Evolutionary conservation across 805 yeast species (phyloP).

Genomic region (Ogataea haglerorum): DNA sequence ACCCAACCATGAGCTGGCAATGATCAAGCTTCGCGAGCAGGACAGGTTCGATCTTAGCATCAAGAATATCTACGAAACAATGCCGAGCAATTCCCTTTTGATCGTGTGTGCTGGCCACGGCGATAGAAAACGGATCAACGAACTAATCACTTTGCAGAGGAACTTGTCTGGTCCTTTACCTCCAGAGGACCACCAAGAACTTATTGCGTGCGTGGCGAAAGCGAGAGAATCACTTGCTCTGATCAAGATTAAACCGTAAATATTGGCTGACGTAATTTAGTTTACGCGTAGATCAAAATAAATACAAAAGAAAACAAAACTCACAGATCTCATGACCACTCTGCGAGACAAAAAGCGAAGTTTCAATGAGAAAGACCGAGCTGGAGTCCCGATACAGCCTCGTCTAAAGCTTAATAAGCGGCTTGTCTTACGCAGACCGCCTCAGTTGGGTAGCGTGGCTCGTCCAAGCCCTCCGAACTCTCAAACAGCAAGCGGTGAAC

Average conservation of each 20-base stretch:
- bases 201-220: conserved; percentile 7
- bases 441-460: conserved; percentile 13
- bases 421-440: conserved; percentile 20
- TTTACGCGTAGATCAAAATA: conserved; percentile 6
- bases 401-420: conserved; percentile 15
- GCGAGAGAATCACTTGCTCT: conserved; percentile 65
- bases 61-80: conserved; percentile 41
- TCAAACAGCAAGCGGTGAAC: conserved; percentile 3
- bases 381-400: conserved; percentile 6
- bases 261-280: conserved; percentile 2
- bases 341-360: conserved; percentile 15
- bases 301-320: conserved; percentile 5
- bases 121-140: conserved; percentile 27
- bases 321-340: conserved; percentile 7
- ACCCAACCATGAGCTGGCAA: conserved; percentile 43
- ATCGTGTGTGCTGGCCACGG: conserved; percentile 64
- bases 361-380: conserved; percentile 14
- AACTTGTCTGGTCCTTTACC: not conserved
- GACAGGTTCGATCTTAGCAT: conserved; percentile 50
- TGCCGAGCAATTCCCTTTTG: conserved; percentile 60
- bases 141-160: not conserved
- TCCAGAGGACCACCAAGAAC: conserved; percentile 5
- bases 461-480: not conserved
- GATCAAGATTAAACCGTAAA: conserved; percentile 23
- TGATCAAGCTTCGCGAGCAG: conserved; percentile 57